Conservation (phyloP, 306 rosid species). For the Citrullus mucosospermus region DNA sequence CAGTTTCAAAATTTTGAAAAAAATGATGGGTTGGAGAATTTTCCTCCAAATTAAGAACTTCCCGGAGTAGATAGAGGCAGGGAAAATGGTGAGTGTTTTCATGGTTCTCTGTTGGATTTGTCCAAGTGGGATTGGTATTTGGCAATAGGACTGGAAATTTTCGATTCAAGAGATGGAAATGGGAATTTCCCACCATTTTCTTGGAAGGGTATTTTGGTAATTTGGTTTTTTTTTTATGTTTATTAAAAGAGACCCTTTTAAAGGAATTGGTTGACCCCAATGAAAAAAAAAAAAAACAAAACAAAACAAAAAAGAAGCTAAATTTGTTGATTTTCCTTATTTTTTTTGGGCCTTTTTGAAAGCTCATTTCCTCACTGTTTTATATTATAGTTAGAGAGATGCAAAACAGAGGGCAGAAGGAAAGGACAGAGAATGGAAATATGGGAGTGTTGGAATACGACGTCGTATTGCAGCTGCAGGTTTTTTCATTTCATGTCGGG, state of each 20-base stretch:
- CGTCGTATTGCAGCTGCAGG: not conserved
- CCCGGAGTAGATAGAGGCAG: not conserved
- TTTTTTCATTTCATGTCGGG: not conserved
- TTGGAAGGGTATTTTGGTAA: not conserved
- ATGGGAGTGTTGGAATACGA: not conserved
- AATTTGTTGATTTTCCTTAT: not conserved
- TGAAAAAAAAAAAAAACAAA: not conserved
- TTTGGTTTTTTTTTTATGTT: not conserved
- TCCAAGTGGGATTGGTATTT: not conserved
- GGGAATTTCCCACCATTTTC: constrained; percentile 15
- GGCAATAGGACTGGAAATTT: not conserved
- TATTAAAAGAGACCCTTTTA: not conserved
- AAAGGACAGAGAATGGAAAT: constrained; percentile 3
- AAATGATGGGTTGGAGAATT: not conserved
- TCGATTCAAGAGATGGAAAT: not conserved
- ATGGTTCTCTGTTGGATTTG: too few relatives aligned
- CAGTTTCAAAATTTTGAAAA: not conserved
- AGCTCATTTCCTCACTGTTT: not conserved
- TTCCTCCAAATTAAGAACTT: not conserved
- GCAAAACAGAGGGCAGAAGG: not conserved
- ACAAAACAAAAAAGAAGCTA: not conserved
- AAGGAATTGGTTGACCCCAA: not conserved
- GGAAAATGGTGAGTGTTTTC: not conserved
- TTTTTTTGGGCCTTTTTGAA: not conserved
- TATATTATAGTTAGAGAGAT: not conserved